phyloP scores from a whole-genome alignment of 2,329 filamentous ascomycete genomes.

The Verticillium isaacii region DNA sequence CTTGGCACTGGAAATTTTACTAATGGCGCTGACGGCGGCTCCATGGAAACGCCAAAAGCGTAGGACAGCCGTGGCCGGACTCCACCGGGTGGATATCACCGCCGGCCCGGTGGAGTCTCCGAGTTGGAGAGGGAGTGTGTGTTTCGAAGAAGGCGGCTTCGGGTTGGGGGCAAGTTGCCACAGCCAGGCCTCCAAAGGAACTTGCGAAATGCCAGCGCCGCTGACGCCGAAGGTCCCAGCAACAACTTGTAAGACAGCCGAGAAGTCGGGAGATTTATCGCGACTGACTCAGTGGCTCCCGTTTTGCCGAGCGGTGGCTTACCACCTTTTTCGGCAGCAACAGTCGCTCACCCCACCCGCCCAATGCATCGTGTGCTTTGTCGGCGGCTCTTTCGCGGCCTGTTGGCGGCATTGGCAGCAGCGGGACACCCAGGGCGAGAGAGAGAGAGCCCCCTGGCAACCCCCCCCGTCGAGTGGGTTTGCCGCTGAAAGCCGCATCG shows the following conservation, averaged over 20 bases:
- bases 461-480: not conserved
- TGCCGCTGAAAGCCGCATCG: not conserved
- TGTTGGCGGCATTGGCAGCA: constrained; percentile 1
- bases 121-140: not conserved
- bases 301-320: not conserved
- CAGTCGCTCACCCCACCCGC: not conserved
- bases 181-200: not conserved
- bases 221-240: not conserved
- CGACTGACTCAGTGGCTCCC: not conserved
- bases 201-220: not conserved
- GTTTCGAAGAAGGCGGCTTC: not conserved
- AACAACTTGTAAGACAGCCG: not conserved
- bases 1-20: not conserved
- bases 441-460: not conserved
- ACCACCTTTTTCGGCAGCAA: not conserved
- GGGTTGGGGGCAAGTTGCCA: not conserved
- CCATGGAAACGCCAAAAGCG: not conserved
- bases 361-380: not conserved
- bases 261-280: not conserved
- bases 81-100: not conserved
- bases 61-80: not conserved
- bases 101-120: not conserved
- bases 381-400: constrained; percentile 2
- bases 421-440: not conserved
- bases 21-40: not conserved